These are phyloP conservation scores for Starmerella vaccinii DNA, from an alignment of 805 yeast genomes.

Conservation along the genomic window DNA sequence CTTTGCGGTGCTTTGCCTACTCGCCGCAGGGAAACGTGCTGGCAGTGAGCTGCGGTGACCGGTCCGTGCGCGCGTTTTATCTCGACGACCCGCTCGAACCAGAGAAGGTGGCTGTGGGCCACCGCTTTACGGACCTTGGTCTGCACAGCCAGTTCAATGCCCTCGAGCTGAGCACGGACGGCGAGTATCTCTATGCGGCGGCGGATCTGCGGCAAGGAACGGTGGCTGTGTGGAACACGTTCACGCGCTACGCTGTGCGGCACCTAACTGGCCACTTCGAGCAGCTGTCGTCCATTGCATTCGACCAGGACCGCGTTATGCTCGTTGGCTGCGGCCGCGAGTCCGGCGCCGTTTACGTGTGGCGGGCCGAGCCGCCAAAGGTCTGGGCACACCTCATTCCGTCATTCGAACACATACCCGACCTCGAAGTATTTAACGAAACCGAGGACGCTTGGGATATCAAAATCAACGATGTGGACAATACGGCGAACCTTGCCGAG, in stretches of 20 bases:
- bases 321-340: constrained; percentile 12
- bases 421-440: constrained; percentile 12
- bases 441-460: constrained; percentile 17
- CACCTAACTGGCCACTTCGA: constrained; percentile 11
- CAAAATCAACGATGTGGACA: background rate
- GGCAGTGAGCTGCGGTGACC: constrained; percentile 16
- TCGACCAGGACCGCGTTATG: constrained; percentile 13
- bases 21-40: constrained; percentile 4
- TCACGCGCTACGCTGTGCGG: constrained; percentile 4
- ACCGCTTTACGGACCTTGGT: constrained; percentile 13
- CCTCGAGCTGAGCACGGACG: constrained; percentile 13
- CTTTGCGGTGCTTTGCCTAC: constrained; percentile 9
- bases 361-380: constrained; percentile 16
- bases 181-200: constrained; percentile 19
- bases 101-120: constrained; percentile 7
- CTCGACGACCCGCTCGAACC: constrained; percentile 3
- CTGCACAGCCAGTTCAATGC: constrained; percentile 13
- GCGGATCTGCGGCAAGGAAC: constrained; percentile 12
- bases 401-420: constrained; percentile 16
- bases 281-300: constrained; percentile 10
- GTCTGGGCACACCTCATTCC: constrained; percentile 16
- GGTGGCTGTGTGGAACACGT: constrained; percentile 17
- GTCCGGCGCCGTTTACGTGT: constrained; percentile 16
- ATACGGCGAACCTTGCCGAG: background rate
- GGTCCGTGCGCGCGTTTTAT: constrained; percentile 14